Evolutionary conservation across 2,329 filamentous ascomycete species (phyloP).

Genomic region (Ceratocystis variospora): DNA sequence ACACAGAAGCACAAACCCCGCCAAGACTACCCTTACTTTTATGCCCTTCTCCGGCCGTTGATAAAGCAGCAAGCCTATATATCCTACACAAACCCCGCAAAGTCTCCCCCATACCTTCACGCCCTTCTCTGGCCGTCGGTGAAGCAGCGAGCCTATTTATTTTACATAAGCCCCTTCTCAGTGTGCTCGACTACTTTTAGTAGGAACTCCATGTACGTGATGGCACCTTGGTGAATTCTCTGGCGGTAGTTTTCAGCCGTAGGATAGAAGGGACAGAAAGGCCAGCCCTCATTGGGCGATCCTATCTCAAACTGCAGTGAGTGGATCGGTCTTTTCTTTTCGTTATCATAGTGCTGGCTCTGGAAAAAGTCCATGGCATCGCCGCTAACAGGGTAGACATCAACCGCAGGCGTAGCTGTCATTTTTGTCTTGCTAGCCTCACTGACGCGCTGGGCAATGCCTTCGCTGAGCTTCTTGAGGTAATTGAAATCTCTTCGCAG

Average conservation of each 20-base stretch:
- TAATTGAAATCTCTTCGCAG: slow-evolving; percentile 23
- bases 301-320: slow-evolving; percentile 38
- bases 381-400: slow-evolving; percentile 35
- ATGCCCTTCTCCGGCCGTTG: too few relatives aligned
- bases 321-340: slow-evolving; percentile 28
- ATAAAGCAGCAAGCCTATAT: too few relatives aligned
- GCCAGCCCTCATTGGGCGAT: slow-evolving; percentile 23
- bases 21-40: too few relatives aligned
- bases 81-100: too few relatives aligned
- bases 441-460: slow-evolving; percentile 24
- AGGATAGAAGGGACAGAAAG: slow-evolving; percentile 34
- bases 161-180: not conserved
- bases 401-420: slow-evolving; percentile 28
- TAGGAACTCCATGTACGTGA: slow-evolving; percentile 37
- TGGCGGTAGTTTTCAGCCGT: slow-evolving; percentile 30
- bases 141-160: too few relatives aligned
- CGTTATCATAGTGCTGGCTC: slow-evolving; percentile 30
- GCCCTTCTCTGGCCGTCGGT: too few relatives aligned
- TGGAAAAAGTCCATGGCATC: slow-evolving; percentile 36
- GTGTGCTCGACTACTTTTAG: slow-evolving; percentile 23
- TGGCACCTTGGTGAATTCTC: slow-evolving; percentile 33
- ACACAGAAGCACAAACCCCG: too few relatives aligned
- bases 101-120: too few relatives aligned
- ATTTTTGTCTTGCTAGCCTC: slow-evolving; percentile 25
- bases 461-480: slow-evolving; percentile 27